phyloP scores from a whole-genome alignment of 1,284 basidiomycete species.

The Sparassis latifolia region DNA sequence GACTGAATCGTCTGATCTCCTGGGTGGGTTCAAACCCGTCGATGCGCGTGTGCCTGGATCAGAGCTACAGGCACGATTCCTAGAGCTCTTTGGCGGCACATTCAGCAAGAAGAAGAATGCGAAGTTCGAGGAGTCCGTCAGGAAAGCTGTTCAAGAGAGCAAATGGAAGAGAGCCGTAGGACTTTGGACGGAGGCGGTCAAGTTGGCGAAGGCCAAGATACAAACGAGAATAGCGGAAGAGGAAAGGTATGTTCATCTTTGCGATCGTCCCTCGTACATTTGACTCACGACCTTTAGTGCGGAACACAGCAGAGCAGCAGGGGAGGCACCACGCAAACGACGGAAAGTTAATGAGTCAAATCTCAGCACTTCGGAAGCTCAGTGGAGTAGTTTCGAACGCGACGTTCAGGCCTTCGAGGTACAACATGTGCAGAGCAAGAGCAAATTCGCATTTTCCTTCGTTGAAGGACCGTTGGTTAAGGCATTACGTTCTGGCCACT shows the following conservation, averaged over 20 bases:
- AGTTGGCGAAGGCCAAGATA: slow-evolving; percentile 63
- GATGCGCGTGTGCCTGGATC: slow-evolving; percentile 79
- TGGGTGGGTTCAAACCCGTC: slow-evolving; percentile 95
- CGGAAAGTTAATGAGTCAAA: slow-evolving; percentile 55
- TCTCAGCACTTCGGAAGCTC: slow-evolving; percentile 40
- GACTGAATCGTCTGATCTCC: slow-evolving; percentile 90
- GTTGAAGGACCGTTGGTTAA: slow-evolving; percentile 96
- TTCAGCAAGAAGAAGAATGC: slow-evolving; percentile 92
- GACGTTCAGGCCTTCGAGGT: slow-evolving; percentile 80
- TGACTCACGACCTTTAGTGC: slow-evolving; percentile 11
- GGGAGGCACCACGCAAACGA: slow-evolving; percentile 62
- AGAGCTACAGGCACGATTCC: slow-evolving; percentile 71
- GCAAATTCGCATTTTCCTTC: slow-evolving; percentile 90
- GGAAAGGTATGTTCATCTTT: slow-evolving; percentile 33
- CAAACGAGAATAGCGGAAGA: slow-evolving; percentile 36
- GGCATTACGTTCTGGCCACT: slow-evolving; percentile 85
- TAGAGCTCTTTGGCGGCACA: slow-evolving; percentile 80
- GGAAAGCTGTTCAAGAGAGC: slow-evolving; percentile 76
- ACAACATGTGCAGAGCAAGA: slow-evolving; percentile 79
- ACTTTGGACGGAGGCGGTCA: slow-evolving; percentile 79
- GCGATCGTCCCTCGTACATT: not conserved
- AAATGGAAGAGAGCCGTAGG: slow-evolving; percentile 85
- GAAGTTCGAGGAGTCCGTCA: slow-evolving; percentile 79
- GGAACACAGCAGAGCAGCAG: slow-evolving; percentile 9
- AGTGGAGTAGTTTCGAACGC: slow-evolving; percentile 72